phyloP scores from a whole-genome alignment of 2,329 filamentous ascomycete genomes.

The Sarocladium brachiariae region DNA sequence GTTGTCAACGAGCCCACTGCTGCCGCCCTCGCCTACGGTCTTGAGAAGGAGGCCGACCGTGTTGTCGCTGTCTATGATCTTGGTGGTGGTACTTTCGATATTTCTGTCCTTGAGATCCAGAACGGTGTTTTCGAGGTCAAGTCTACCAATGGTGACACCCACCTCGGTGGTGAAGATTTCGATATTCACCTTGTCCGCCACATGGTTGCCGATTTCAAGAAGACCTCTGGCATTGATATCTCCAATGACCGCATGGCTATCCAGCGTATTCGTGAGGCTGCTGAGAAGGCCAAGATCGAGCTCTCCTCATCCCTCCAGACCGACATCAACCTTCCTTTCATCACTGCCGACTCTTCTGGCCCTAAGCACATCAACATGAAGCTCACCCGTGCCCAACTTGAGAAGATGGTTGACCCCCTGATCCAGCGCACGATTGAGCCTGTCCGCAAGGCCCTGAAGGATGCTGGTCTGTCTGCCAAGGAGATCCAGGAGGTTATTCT shows the following conservation, averaged over 20 bases:
- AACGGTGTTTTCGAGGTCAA: slow-evolving; percentile 98
- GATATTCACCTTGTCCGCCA: slow-evolving; percentile 92
- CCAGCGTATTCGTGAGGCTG: slow-evolving; percentile 96
- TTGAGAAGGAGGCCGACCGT: slow-evolving; percentile 88
- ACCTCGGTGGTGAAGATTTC: slow-evolving; percentile 97
- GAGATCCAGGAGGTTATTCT: slow-evolving; percentile 98
- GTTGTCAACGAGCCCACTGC: slow-evolving; percentile 98
- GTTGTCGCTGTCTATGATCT: slow-evolving; percentile 95
- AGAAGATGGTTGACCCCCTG: slow-evolving; percentile 84
- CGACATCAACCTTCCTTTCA: slow-evolving; percentile 98
- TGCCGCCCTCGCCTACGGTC: slow-evolving; percentile 89
- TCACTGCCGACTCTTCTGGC: slow-evolving; percentile 89
- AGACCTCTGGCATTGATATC: slow-evolving; percentile 85
- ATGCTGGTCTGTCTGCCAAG: slow-evolving; percentile 82
- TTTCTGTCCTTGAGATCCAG: slow-evolving; percentile 95
- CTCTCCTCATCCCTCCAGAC: slow-evolving; percentile 91
- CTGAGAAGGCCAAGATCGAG: slow-evolving; percentile 99
- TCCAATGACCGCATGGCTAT: slow-evolving; percentile 94
- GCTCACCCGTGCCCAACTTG: slow-evolving; percentile 86
- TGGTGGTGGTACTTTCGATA: slow-evolving; percentile 98
- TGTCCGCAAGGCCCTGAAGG: slow-evolving; percentile 94
- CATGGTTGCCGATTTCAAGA: slow-evolving; percentile 94
- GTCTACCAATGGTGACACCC: slow-evolving; percentile 97
- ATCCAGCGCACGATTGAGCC: slow-evolving; percentile 83
- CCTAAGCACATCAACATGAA: slow-evolving; percentile 98